Evolutionary conservation across 306 rosid species (phyloP).

Genomic region (peach (Prunus persica)): DNA sequence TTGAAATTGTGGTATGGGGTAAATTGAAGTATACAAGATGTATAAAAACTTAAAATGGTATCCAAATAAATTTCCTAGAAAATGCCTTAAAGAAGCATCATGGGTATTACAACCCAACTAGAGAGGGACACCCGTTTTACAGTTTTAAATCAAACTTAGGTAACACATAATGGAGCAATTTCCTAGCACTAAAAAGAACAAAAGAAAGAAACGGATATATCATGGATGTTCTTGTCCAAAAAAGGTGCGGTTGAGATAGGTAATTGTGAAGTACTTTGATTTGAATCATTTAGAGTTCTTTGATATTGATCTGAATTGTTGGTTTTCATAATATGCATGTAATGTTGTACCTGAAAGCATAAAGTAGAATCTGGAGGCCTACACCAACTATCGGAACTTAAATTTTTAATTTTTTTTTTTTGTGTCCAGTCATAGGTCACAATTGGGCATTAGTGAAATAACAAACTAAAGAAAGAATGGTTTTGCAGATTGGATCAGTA

Average conservation of each 20-base stretch:
- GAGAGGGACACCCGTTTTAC: neutral
- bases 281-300: neutral
- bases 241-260: neutral
- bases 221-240: neutral
- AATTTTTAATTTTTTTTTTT: too few species aligned
- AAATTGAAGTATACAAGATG: neutral
- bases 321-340: neutral
- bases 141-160: neutral
- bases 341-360: neutral
- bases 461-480: neutral
- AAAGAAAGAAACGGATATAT: neutral
- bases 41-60: neutral
- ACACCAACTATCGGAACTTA: neutral
- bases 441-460: slow-evolving; percentile 9
- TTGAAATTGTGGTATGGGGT: neutral
- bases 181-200: neutral
- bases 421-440: neutral
- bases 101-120: neutral
- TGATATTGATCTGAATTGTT: neutral
- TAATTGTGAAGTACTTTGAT: neutral
- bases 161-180: neutral
- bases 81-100: neutral
- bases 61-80: neutral
- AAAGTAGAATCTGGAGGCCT: neutral
- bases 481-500: slow-evolving; percentile 93